Base-by-base conservation (phyloP, 352 stramenopile genomes). In the Aphanomyces stellatus region DNA sequence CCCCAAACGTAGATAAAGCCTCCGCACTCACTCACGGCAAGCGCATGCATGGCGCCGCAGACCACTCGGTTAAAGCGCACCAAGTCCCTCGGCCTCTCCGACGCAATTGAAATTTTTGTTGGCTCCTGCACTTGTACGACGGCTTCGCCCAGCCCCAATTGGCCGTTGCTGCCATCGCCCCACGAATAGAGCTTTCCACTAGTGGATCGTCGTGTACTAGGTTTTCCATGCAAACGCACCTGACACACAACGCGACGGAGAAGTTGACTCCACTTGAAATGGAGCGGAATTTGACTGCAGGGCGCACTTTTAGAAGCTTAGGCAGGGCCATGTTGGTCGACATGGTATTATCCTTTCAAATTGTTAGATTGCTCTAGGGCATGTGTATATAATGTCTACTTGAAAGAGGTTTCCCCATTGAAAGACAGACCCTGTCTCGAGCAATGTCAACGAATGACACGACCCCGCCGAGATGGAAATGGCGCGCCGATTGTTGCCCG, bases 341-440 rank as follows among this genome's bases (percentile, higher is more conserved):
- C 7, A 37, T 8, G 11, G 24, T 28, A 5, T 42, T 27, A 33
- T 25, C 25, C 25, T 31, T 2, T 7, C 4, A 13, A 5, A 24
- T 24, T 40, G 53, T 2, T 25, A 34, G 1, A 25, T 2, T 51
- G 28, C 1, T 22, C 2, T 63, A 51, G 17, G 8, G 27, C 11
- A 22, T 15, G 19, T 28, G 48, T 19, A 15, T 34, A 19, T 56
- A 19, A 17, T 56, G 8, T 17, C 48, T 56, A 17, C 8, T 17
- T 28, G 8, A 11, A n/a, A 24, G 8, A 24, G 19, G 7, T 11
- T 15, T 2, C 57, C 57, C 57, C 57, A 65, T 7, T 8, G 11
- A 10, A 42, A 53, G 28, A 65, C 2, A 4, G 57, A 30, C 2
- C 57, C 57, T 10, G 57, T 65, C 41, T 65, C 57, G 43, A 65